Conservation (phyloP, 2,329 filamentous ascomycete genomes). For the Capronia americana region DNA sequence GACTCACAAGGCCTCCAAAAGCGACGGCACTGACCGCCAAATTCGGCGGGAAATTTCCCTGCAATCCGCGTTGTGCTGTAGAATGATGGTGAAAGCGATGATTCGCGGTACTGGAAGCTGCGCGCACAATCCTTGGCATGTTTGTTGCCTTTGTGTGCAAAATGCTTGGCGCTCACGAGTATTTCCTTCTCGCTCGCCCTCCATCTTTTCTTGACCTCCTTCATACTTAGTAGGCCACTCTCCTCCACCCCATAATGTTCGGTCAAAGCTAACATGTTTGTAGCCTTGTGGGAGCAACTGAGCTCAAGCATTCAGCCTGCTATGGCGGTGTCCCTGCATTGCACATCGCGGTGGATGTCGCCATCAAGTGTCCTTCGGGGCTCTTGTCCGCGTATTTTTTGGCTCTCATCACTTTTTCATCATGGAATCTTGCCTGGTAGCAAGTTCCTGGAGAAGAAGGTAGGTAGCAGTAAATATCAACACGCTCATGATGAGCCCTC, state of each 20-base stretch:
- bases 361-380: constrained; percentile 40
- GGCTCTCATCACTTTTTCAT: constrained; percentile 40
- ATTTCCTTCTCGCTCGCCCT: neutral
- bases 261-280: neutral
- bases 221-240: constrained; percentile 33
- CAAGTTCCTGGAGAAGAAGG: constrained; percentile 40
- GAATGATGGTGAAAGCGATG: no score
- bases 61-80: no score
- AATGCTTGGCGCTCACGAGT: constrained; percentile 1
- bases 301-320: constrained; percentile 38
- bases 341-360: constrained; percentile 38
- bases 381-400: constrained; percentile 42
- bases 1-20: no score
- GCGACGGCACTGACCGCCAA: no score
- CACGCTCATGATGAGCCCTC: neutral
- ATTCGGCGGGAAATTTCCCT: no score
- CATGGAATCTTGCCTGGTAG: constrained; percentile 35
- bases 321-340: constrained; percentile 39
- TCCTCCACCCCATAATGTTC: neutral
- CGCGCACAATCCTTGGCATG: neutral
- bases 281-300: constrained; percentile 35
- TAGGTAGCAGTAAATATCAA: neutral
- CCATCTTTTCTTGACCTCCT: constrained; percentile 25
- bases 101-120: no score
- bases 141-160: neutral